These are phyloP conservation scores for Neurospora pannonica DNA, from an alignment of 495 filamentous ascomycete species.

Conservation along the genomic window DNA sequence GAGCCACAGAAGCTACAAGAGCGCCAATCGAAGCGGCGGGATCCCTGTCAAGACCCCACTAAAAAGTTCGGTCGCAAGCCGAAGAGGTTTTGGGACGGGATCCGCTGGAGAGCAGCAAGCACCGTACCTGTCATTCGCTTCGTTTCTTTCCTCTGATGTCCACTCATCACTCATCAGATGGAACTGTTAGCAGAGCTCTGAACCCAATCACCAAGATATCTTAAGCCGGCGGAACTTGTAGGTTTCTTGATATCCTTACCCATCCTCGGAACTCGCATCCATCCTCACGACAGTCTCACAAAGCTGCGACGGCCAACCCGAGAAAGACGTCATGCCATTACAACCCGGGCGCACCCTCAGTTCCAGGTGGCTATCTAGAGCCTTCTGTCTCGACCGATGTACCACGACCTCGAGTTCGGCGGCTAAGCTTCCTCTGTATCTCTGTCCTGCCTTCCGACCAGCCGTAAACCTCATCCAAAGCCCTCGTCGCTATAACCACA, in stretches of 20 bases:
- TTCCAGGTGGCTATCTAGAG: slow-evolving; percentile 32
- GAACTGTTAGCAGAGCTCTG: background rate
- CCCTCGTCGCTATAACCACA: slow-evolving; percentile 6
- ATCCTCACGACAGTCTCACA: background rate
- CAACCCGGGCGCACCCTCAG: slow-evolving; percentile 12
- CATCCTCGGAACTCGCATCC: background rate
- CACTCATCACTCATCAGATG: no score
- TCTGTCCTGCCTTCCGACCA: slow-evolving; percentile 30
- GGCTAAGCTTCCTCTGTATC: slow-evolving; percentile 29
- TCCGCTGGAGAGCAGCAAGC: background rate
- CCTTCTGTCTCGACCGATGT: slow-evolving; percentile 28
- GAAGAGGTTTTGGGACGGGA: background rate
- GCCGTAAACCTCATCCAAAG: background rate
- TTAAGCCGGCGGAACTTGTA: background rate
- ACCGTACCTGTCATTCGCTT: background rate
- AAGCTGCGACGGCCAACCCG: background rate
- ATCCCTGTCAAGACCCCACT: background rate
- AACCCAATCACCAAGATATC: background rate
- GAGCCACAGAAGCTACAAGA: background rate
- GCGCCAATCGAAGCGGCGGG: background rate
- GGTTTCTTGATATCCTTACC: background rate
- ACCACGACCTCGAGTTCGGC: slow-evolving; percentile 8
- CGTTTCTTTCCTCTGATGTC: background rate
- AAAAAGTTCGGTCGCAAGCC: background rate
- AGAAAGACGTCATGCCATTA: slow-evolving; percentile 9